phyloP scores from a whole-genome alignment of 257 asterid genomes.

The Petunia secreta region DNA sequence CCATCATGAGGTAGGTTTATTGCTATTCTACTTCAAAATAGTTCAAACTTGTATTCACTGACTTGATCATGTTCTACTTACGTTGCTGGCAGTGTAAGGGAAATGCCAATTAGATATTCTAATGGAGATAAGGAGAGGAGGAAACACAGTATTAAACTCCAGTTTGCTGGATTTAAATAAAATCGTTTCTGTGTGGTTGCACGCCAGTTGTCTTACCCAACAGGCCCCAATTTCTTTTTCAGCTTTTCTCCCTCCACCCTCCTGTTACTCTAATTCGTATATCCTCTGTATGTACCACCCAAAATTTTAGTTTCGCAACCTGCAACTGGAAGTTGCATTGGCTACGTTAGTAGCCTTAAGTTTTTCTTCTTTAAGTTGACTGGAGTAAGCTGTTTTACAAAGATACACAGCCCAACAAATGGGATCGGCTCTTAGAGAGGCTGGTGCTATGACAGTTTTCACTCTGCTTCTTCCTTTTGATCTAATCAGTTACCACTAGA shows the following conservation, averaged over 20 bases:
- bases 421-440: background rate
- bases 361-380: background rate
- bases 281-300: background rate
- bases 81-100: too few species aligned
- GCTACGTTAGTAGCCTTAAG: background rate
- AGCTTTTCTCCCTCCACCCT: background rate
- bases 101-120: background rate
- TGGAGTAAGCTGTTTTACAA: background rate
- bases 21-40: background rate
- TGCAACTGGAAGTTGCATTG: background rate
- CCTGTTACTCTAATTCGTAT: too few species aligned
- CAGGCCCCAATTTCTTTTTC: background rate
- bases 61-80: constrained; percentile 7
- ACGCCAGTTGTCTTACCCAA: background rate
- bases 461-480: background rate
- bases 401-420: background rate
- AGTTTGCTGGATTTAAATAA: background rate
- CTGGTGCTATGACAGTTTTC: background rate
- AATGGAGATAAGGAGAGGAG: background rate
- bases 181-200: background rate
- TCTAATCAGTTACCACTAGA: too few species aligned
- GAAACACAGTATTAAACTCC: background rate
- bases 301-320: background rate
- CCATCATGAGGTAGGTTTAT: constrained; percentile 56
- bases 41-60: background rate